Evolutionary conservation across 257 asterid genomes (phyloP), one percentile per base, ranked within the genome.

Genomic region (Solanum virginianum): DNA sequence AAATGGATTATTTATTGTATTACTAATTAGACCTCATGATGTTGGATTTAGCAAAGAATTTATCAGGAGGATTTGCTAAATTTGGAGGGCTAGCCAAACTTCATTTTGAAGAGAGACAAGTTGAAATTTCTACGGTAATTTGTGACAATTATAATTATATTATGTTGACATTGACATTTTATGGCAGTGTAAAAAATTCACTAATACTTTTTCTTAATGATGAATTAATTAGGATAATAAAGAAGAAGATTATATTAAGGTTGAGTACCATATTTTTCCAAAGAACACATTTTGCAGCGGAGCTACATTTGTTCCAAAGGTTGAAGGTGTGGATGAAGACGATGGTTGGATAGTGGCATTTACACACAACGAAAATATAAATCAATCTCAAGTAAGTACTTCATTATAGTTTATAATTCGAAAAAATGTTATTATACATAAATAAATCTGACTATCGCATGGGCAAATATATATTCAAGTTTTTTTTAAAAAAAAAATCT

Each of bases 311-410:
- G 88, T 88, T 15, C 84, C 86, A 20, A 90, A 88, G 24, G 2
- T 7, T 22, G 80, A 54, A 18, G 80, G 57, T 39, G 59, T 2
- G 7, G 85, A 87, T 7, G 91, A 89, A 47, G 90, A 87, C 69
- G 91, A 87, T 84, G 90, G 90, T 20, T 89, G 92, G 89, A 81
- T 89, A 47, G 87, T 88, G 13, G 20, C 85, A 6, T 85, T 59
- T 55, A 84, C 82, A 8, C 92, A 90, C 4, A 49, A 83, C 80
- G 86, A 90, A 74, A 63, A 83, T 8, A 41, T 71, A 16, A 68
- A 87, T 69, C 45, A 5, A 49, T 87, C 91, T 10, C 84, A 89
- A 72, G 91, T 51, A 53, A 77, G 63, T 39, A 32, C 36, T 32
- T 32, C 36, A 32, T 32, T 32, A 32, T 32, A 32, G 36, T 32